These are phyloP conservation scores for Picochlorum costavermella DNA, from an alignment of 139 green algal species.

Conservation along the genomic window DNA sequence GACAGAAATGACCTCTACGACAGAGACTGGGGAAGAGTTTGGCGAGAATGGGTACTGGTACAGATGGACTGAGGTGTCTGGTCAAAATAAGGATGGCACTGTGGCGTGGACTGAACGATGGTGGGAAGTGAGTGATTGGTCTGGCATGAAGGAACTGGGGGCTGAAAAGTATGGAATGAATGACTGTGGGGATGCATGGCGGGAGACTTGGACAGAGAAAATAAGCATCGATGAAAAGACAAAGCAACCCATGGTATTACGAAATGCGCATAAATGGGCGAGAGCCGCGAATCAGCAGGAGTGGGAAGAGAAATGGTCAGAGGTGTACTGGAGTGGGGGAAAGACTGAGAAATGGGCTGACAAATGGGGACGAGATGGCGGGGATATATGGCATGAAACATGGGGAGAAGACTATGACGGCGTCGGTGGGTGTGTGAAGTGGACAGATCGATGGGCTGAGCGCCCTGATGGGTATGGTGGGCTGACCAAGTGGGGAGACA, in stretches of 20 bases:
- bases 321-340: conserved; percentile 54
- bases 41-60: conserved; percentile 73
- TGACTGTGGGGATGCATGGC: conserved; percentile 52
- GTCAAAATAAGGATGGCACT: conserved; percentile 15
- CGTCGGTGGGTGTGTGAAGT: conserved; percentile 57
- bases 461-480: conserved; percentile 32
- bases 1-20: conserved; percentile 32
- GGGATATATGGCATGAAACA: conserved; percentile 78
- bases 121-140: conserved; percentile 75
- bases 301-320: conserved; percentile 87
- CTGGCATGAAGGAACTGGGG: conserved; percentile 68
- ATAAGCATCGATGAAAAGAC: conserved; percentile 44
- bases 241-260: conserved; percentile 55
- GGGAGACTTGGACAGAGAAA: conserved; percentile 69
- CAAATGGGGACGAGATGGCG: conserved; percentile 67
- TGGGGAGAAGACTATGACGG: conserved; percentile 80
- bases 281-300: conserved; percentile 33
- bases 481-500: conserved; percentile 75
- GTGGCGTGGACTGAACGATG: conserved; percentile 67
- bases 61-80: conserved; percentile 57
- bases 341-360: conserved; percentile 71
- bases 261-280: conserved; percentile 75
- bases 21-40: conserved; percentile 51
- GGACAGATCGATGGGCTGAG: conserved; percentile 79
- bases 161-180: conserved; percentile 60